phyloP scores from a whole-genome alignment of 2,329 filamentous ascomycete genomes.

The Cytospora paraplurivora region DNA sequence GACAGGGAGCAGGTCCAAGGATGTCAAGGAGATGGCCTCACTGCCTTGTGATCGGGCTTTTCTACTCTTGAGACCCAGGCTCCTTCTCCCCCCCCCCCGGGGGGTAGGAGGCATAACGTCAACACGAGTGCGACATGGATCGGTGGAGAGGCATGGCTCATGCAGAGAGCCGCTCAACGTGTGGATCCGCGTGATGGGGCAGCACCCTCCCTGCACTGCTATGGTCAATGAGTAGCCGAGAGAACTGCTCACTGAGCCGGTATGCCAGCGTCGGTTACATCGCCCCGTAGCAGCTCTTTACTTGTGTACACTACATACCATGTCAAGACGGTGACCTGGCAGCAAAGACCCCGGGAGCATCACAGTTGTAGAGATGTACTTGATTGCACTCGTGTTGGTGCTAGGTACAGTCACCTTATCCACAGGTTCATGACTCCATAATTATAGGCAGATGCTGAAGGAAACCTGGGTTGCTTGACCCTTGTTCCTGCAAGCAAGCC shows the following conservation, averaged over 20 bases:
- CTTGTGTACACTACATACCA: not conserved
- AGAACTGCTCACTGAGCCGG: not conserved
- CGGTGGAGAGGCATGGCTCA: not conserved
- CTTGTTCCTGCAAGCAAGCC: too few relatives aligned
- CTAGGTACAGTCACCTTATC: too few relatives aligned
- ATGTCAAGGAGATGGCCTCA: not conserved
- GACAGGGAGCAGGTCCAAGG: not conserved
- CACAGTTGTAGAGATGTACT: too few relatives aligned
- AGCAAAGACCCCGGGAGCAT: too few relatives aligned
- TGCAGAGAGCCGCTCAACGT: conserved; percentile 5
- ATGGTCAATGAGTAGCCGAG: not conserved
- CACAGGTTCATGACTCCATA: too few relatives aligned
- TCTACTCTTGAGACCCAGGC: not conserved
- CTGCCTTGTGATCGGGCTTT: not conserved
- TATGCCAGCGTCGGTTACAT: not conserved
- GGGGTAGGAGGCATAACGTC: not conserved
- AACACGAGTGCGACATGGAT: not conserved
- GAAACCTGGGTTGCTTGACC: too few relatives aligned
- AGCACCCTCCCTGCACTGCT: not conserved
- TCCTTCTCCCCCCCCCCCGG: not conserved
- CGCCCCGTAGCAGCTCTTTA: not conserved
- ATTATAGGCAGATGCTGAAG: too few relatives aligned
- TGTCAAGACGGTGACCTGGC: too few relatives aligned
- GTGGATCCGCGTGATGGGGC: not conserved
- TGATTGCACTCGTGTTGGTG: too few relatives aligned